Base-by-base conservation (phyloP, 164 flowering plant species). In the Vitis amurensis region DNA sequence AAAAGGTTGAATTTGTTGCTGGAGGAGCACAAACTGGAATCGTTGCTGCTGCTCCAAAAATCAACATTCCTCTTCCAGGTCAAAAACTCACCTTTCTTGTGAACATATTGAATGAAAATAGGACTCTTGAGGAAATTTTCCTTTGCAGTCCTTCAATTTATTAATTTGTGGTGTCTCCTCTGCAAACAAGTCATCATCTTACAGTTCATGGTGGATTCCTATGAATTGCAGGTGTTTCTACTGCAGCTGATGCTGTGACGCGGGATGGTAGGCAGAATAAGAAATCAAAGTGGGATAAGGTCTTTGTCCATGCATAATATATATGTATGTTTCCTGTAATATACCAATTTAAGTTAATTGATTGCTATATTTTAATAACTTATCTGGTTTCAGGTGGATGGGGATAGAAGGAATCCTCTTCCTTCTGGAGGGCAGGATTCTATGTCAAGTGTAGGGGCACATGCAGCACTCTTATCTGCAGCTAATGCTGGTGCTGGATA, bases 201-300 rank as follows among this genome's bases (percentile, higher is more conserved):
- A 11, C 17, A n/a, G 27, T 50, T 61, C 49, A 17, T 59, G 53
- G 23, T 31, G 60, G 16, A 50, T 65, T 44, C 13, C 53, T 55
- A 11, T 60, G 65, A 52, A 73, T 71, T 81, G 62, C 78, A 78
- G 87, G 83, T 66, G 82, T 78, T 68, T 63, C 89, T 50, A 71
- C 80, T 79, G 76, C 82, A 66, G 44, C 73, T 64, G 97, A 91
- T 85, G 74, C 73, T 37, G 65, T 57, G 49, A 47, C 77, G 52
- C 82, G 93, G 58, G 99, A 93, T n/a, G 83, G 90, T 65, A 83
- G 98, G 78, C 91, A 76, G 74, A 91, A 86, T 76, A 95, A 93
- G 82, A 93, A 91, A 79, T 88, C 98, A 67, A 95, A 95, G 83
- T 95, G 99, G 99, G 98, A 95, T 71, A 93, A 95, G 97, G 99